These are phyloP conservation scores for Zea luxurians DNA, from an alignment of 176 grass and related monocot species.

Conservation along the genomic window DNA sequence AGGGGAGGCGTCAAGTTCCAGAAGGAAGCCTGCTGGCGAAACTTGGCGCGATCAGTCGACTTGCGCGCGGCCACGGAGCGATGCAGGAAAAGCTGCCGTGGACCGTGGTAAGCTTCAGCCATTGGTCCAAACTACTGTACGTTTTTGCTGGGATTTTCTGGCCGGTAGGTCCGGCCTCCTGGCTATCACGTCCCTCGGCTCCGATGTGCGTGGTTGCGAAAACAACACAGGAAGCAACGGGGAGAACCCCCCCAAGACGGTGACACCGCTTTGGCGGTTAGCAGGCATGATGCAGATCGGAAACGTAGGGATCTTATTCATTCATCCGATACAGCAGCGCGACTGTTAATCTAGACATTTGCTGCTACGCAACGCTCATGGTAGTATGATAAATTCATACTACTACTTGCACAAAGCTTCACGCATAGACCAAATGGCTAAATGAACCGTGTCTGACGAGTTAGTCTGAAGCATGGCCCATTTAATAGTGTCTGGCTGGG, in stretches of 20 bases:
- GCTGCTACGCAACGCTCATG: conserved; percentile 34
- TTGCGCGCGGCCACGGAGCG: neutral
- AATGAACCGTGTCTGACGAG: too few relatives aligned
- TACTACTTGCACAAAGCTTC: conserved; percentile 12
- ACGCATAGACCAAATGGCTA: conserved; percentile 36
- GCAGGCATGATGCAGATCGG: too few relatives aligned
- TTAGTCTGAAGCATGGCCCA: too few relatives aligned
- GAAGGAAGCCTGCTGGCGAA: conserved; percentile 27
- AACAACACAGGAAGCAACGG: neutral
- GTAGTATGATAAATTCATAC: too few relatives aligned
- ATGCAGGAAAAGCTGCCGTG: neutral
- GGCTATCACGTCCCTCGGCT: neutral
- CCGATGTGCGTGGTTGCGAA: neutral
- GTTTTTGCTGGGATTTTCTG: neutral
- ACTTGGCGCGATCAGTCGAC: conserved; percentile 14
- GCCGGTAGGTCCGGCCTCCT: neutral
- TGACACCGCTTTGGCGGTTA: neutral
- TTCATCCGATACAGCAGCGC: neutral
- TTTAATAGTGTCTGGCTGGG: too few relatives aligned
- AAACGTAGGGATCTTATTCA: too few relatives aligned
- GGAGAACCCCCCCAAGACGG: neutral
- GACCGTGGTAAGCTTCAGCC: neutral
- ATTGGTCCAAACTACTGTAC: neutral
- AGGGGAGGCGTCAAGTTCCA: neutral
- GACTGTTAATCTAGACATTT: conserved; percentile 5